A percentile compares a stretch with the other conserved stretches of the same genome.
These are phyloP conservation scores for Paramecium tetraurelia DNA, from an alignment of 73 alveolate genomes.

Conservation along the genomic window DNA sequence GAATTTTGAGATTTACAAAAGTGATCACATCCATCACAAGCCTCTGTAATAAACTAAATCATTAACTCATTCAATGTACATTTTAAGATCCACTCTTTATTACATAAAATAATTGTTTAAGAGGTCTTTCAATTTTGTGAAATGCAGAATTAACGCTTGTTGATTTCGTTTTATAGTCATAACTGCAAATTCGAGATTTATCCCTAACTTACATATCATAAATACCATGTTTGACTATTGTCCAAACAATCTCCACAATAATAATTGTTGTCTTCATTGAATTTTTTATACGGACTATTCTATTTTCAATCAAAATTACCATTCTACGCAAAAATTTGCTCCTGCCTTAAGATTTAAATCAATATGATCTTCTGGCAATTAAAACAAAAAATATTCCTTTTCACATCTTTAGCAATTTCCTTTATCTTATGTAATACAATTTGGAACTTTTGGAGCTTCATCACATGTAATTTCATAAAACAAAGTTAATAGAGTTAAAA, in stretches of 20 bases:
- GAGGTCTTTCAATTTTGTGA: neutral
- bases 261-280: neutral
- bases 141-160: neutral
- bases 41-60: neutral
- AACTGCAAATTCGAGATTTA: neutral
- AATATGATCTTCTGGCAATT: neutral
- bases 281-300: neutral
- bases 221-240: neutral
- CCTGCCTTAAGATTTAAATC: neutral
- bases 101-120: neutral
- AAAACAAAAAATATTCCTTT: neutral
- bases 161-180: neutral
- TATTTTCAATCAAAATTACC: neutral
- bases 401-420: neutral
- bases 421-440: neutral
- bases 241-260: conserved; percentile 51
- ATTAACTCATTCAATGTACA: neutral
- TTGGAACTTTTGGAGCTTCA: neutral
- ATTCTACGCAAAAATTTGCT: neutral
- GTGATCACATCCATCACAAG: conserved; percentile 23
- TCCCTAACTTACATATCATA: neutral
- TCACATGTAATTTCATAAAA: neutral
- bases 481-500: neutral
- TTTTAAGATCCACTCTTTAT: neutral
- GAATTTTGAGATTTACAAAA: neutral